phyloP scores from a whole-genome alignment of 805 yeast genomes.

The Saccharomycopsis fodiens region DNA sequence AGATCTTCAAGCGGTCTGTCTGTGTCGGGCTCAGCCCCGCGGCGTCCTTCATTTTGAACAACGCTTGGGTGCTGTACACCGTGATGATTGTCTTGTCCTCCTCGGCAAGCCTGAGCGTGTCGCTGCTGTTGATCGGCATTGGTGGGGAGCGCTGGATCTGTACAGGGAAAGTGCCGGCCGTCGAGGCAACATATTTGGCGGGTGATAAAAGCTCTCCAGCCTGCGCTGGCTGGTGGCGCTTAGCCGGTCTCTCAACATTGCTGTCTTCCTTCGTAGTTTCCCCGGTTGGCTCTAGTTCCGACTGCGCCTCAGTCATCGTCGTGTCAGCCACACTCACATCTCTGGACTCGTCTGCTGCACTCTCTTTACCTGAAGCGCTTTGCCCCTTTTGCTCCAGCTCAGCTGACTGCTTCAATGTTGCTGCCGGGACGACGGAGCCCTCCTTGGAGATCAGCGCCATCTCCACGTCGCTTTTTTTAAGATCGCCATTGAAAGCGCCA shows the following conservation, averaged over 20 bases:
- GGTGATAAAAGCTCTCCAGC: too few relatives aligned
- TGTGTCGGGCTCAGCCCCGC: not conserved
- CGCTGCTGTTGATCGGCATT: not conserved
- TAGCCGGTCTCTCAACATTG: not conserved
- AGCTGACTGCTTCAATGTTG: too few relatives aligned
- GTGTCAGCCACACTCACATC: too few relatives aligned
- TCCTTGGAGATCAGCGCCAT: too few relatives aligned
- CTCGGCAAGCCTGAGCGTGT: not conserved
- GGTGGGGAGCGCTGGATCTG: not conserved
- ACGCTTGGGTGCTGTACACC: not conserved
- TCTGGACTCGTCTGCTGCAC: too few relatives aligned
- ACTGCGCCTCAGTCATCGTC: too few relatives aligned
- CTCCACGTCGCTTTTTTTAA: not conserved
- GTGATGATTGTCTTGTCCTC: not conserved
- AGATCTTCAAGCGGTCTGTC: conserved; percentile 6
- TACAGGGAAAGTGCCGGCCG: not conserved
- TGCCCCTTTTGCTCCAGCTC: too few relatives aligned
- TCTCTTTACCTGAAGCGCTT: too few relatives aligned
- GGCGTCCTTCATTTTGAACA: not conserved
- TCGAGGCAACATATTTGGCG: not conserved
- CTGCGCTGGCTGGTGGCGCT: not conserved
- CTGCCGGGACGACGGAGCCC: too few relatives aligned
- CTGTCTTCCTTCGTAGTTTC: too few relatives aligned
- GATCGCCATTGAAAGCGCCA: not conserved
- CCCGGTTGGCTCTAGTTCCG: too few relatives aligned